Evolutionary conservation across 768 basidiomycete genomes (phyloP).

Genomic region (Podaxis mareebaensis): DNA sequence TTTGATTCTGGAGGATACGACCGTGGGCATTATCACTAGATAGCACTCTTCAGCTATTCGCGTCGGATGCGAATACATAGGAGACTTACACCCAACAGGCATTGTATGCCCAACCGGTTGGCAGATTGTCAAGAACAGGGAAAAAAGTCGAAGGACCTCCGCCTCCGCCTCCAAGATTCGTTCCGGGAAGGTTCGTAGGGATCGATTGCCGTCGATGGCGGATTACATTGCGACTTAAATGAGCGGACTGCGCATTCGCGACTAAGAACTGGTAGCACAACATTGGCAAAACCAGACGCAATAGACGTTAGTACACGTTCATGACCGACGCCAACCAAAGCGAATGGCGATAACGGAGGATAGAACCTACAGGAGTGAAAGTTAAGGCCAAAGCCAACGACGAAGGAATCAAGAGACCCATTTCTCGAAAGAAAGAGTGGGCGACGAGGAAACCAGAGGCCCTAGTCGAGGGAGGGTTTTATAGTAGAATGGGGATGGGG

Average conservation of each 20-base stretch:
- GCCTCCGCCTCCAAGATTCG: slow-evolving; percentile 32
- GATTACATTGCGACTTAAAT: slow-evolving; percentile 20
- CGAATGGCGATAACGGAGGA: background rate
- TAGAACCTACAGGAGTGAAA: slow-evolving; percentile 39
- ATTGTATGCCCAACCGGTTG: slow-evolving; percentile 56
- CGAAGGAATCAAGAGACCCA: slow-evolving; percentile 33
- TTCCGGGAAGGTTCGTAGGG: slow-evolving; percentile 46
- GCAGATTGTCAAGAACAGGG: slow-evolving; percentile 54
- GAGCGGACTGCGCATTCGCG: slow-evolving; percentile 21
- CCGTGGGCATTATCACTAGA: slow-evolving; percentile 62
- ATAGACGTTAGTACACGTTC: slow-evolving; percentile 3
- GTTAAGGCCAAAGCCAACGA: slow-evolving; percentile 35
- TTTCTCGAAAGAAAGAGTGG: slow-evolving; percentile 23
- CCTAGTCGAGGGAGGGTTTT: background rate
- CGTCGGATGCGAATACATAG: background rate
- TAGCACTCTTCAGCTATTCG: slow-evolving; percentile 5
- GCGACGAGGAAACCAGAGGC: slow-evolving; percentile 9
- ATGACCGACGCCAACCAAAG: background rate
- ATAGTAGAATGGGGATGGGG: slow-evolving; percentile 3
- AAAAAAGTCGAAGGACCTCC: slow-evolving; percentile 32
- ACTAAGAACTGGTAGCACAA: slow-evolving; percentile 6
- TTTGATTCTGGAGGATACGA: slow-evolving; percentile 44
- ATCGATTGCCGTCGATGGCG: slow-evolving; percentile 40
- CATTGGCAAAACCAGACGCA: background rate
- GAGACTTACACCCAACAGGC: slow-evolving; percentile 65